phyloP scores from a whole-genome alignment of 1,284 basidiomycete species.

The Puccinia brachypodii region DNA sequence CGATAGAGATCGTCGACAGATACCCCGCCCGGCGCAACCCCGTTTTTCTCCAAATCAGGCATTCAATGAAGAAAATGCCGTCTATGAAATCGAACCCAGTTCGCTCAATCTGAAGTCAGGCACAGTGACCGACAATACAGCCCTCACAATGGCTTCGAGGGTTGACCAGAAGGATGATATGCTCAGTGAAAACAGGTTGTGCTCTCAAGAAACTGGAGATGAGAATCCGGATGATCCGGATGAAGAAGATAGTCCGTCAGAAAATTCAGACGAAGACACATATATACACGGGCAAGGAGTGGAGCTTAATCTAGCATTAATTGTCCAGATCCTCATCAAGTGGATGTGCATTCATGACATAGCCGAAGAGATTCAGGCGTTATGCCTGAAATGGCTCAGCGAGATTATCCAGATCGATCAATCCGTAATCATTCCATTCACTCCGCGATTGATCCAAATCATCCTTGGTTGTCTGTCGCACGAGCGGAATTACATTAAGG shows the following conservation, averaged over 20 bases:
- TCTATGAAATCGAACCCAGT: background rate
- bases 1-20: constrained; percentile 62
- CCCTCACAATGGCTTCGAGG: constrained; percentile 20
- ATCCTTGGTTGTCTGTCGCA: constrained; percentile 93
- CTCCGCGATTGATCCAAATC: constrained; percentile 84
- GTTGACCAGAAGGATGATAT: constrained; percentile 60
- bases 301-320: constrained; percentile 82
- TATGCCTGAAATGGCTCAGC: constrained; percentile 78
- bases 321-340: constrained; percentile 90
- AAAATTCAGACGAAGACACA: constrained; percentile 61
- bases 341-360: constrained; percentile 79
- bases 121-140: background rate
- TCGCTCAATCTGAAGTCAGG: background rate
- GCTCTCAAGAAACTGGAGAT: constrained; percentile 56
- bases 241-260: constrained; percentile 51
- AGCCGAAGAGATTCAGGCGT: constrained; percentile 60
- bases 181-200: constrained; percentile 51
- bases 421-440: constrained; percentile 90
- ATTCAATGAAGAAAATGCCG: background rate
- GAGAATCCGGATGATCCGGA: constrained; percentile 52
- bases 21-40: constrained; percentile 42
- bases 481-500: constrained; percentile 82
- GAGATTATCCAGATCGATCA: constrained; percentile 85
- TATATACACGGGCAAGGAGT: constrained; percentile 95
- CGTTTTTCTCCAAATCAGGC: constrained; percentile 43